Conservation (phyloP, 2,329 filamentous ascomycete species). For the Coniosporium tulheliwenetii region DNA sequence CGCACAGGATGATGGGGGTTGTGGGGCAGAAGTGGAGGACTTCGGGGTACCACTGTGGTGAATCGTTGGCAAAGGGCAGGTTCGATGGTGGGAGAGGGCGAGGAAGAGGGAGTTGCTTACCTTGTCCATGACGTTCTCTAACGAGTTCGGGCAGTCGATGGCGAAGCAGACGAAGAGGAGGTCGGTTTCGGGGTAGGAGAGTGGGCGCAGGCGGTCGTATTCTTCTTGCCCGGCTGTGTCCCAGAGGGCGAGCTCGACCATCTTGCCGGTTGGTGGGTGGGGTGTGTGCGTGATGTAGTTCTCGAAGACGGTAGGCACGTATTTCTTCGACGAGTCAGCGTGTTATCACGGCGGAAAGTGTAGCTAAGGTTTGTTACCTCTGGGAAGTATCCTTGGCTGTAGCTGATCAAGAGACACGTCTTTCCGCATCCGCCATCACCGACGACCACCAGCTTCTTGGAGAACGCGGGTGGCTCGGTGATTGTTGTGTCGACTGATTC, state of each 20-base stretch:
- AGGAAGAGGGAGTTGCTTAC: conserved; percentile 31
- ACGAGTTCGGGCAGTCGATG: conserved; percentile 93
- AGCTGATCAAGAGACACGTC: conserved; percentile 96
- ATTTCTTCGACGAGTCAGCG: conserved; percentile 55
- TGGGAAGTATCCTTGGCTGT: conserved; percentile 96
- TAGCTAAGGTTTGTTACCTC: conserved; percentile 47
- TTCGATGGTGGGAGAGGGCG: conserved; percentile 5
- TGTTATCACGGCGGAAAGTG: neutral
- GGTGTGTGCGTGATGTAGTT: conserved; percentile 98
- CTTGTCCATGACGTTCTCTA: conserved; percentile 99
- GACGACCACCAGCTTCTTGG: conserved; percentile 98
- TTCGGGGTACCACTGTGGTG: conserved; percentile 84
- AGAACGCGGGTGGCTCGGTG: conserved; percentile 83
- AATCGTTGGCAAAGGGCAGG: neutral
- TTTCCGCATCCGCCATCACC: conserved; percentile 97
- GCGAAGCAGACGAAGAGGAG: conserved; percentile 98
- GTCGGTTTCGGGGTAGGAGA: conserved; percentile 97
- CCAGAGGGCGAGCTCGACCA: conserved; percentile 92
- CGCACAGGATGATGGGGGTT: conserved; percentile 87
- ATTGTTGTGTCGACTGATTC: conserved; percentile 71
- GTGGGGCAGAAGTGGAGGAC: conserved; percentile 98
- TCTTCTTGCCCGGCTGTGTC: conserved; percentile 98
- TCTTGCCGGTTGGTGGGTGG: conserved; percentile 78
- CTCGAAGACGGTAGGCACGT: conserved; percentile 96
- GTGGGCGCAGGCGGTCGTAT: conserved; percentile 86